A percentile compares a stretch with the other conserved stretches of the same genome.
These are phyloP conservation scores for Puccinia hordei DNA, from an alignment of 1,284 basidiomycete genomes.

Conservation along the genomic window DNA sequence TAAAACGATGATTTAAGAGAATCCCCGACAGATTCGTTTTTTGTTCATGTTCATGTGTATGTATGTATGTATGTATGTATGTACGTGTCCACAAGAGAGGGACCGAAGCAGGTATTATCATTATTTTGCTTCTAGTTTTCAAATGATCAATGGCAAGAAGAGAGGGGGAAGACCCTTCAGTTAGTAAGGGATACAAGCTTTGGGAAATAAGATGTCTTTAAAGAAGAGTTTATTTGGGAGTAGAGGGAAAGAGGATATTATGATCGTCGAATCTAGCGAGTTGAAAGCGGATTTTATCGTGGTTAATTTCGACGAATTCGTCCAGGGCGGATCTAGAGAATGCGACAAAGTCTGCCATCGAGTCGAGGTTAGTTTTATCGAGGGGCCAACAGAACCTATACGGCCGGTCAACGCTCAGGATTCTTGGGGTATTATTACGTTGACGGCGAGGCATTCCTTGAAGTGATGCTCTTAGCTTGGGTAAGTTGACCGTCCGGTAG, in stretches of 20 bases:
- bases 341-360: slow-evolving; percentile 47
- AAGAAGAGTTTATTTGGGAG: no score
- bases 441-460: slow-evolving; percentile 2
- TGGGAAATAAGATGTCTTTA: no score
- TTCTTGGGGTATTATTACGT: neutral
- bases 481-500: neutral
- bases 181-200: no score
- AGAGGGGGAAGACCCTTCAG: neutral
- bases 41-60: no score
- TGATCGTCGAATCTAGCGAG: slow-evolving; percentile 23
- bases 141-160: neutral
- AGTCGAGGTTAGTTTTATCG: slow-evolving; percentile 28
- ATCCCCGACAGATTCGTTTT: no score
- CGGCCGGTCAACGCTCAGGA: slow-evolving; percentile 28
- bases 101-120: neutral
- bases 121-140: neutral
- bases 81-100: no score
- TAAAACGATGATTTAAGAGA: no score
- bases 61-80: no score
- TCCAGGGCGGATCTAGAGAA: slow-evolving; percentile 37
- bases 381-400: slow-evolving; percentile 49
- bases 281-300: neutral
- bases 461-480: neutral
- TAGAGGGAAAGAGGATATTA: slow-evolving; percentile 8
- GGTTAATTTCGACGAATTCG: slow-evolving; percentile 25